Evolutionary conservation across 1,284 basidiomycete genomes (phyloP).

Genomic region (Grifola frondosa): DNA sequence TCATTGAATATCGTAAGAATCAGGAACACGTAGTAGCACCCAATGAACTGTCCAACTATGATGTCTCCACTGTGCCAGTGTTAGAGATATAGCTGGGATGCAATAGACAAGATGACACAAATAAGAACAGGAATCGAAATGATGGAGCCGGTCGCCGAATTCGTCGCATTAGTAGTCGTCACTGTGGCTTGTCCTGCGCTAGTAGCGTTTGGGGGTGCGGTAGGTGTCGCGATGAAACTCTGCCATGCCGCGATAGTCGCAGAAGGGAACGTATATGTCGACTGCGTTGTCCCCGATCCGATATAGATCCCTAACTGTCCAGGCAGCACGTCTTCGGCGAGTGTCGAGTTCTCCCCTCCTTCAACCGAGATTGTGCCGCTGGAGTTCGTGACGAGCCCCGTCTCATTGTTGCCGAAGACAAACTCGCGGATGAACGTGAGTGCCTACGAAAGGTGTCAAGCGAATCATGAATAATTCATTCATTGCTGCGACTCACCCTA

Average conservation of each 20-base stretch:
- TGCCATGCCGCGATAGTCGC: conserved; percentile 57
- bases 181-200: too few relatives aligned
- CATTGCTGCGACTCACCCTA: conserved; percentile 42
- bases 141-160: too few relatives aligned
- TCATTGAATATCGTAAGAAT: too few relatives aligned
- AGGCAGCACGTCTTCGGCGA: conserved; percentile 15
- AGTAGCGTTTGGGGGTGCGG: conserved; percentile 4
- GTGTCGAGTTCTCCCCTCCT: conserved; percentile 22
- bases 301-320: conserved; percentile 25
- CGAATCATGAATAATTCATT: not conserved
- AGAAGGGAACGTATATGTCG: conserved; percentile 30
- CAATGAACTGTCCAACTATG: too few relatives aligned
- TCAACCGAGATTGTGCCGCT: conserved; percentile 14
- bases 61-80: too few relatives aligned
- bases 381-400: conserved; percentile 20
- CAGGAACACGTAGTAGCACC: too few relatives aligned
- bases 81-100: too few relatives aligned
- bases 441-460: conserved; percentile 12
- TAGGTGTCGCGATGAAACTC: conserved; percentile 29
- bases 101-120: too few relatives aligned
- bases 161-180: too few relatives aligned
- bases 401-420: conserved; percentile 24
- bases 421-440: conserved; percentile 26
- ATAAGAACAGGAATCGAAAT: too few relatives aligned
- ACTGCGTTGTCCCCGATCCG: conserved; percentile 24